phyloP scores from a whole-genome alignment of 176 grass and related monocot genomes.

The Rhynchospora pubera region DNA sequence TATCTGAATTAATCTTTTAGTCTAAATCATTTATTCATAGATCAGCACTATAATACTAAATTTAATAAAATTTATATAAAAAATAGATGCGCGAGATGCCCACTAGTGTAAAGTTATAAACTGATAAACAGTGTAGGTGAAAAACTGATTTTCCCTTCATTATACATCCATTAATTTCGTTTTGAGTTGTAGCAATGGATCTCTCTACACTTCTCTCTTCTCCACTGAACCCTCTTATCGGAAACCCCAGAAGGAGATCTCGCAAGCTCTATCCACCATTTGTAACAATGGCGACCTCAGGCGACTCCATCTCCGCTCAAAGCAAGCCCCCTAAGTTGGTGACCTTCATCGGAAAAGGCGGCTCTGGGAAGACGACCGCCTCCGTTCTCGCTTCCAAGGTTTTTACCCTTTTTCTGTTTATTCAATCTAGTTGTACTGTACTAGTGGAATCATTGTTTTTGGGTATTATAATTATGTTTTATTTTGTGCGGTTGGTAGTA shows the following conservation, averaged over 20 bases:
- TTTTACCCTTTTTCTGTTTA: not conserved
- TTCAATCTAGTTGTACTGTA: not conserved
- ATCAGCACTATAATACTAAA: too few species aligned
- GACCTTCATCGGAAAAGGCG: slow-evolving; percentile 88
- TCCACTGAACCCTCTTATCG: not conserved
- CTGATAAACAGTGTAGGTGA: not conserved
- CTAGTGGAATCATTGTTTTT: not conserved
- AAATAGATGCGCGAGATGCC: too few species aligned
- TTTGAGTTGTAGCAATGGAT: not conserved
- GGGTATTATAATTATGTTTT: not conserved
- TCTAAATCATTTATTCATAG: too few species aligned
- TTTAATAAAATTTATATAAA: too few species aligned
- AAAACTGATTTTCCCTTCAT: too few species aligned
- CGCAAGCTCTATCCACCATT: not conserved
- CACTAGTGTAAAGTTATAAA: too few species aligned
- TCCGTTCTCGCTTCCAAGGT: slow-evolving; percentile 70
- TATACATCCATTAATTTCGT: not conserved
- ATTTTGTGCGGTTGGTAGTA: slow-evolving; percentile 33
- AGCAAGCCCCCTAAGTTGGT: slow-evolving; percentile 49
- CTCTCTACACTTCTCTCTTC: not conserved
- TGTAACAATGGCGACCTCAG: slow-evolving; percentile 13
- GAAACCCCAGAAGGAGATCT: not conserved
- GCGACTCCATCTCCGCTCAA: not conserved
- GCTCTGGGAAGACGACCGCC: slow-evolving; percentile 79
- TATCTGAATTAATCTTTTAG: too few species aligned